Evolutionary conservation across 768 basidiomycete species (phyloP).

Genomic region (Tylopilus subfusipes): DNA sequence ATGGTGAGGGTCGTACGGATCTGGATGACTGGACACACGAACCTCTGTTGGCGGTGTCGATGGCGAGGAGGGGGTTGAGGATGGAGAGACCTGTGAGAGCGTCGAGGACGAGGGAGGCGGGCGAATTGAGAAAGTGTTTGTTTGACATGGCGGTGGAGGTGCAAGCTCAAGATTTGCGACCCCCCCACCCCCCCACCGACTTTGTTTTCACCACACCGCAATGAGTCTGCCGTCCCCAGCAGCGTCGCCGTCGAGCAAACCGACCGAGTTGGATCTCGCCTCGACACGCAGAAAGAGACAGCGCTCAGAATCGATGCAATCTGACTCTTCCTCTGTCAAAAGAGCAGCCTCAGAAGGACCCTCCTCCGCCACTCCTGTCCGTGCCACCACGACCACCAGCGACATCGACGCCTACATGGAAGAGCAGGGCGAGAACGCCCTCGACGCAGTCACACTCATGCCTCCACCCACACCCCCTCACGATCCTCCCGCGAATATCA

Average conservation of each 20-base stretch:
- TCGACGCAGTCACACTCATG: slow-evolving; percentile 17
- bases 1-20: neutral
- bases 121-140: slow-evolving; percentile 82
- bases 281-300: slow-evolving; percentile 57
- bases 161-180: neutral
- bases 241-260: slow-evolving; percentile 42
- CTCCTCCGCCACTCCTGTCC: slow-evolving; percentile 37
- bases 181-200: slow-evolving; percentile 2
- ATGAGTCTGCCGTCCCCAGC: slow-evolving; percentile 45
- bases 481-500: slow-evolving; percentile 24
- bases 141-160: too few relatives aligned
- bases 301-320: slow-evolving; percentile 73
- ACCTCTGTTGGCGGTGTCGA: slow-evolving; percentile 72
- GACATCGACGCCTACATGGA: slow-evolving; percentile 73
- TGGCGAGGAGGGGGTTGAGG: slow-evolving; percentile 64
- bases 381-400: slow-evolving; percentile 31
- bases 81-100: slow-evolving; percentile 71
- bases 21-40: neutral
- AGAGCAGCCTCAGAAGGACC: slow-evolving; percentile 72
- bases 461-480: slow-evolving; percentile 28
- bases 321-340: slow-evolving; percentile 73
- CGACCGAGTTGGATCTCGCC: slow-evolving; percentile 34
- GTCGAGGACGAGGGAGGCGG: slow-evolving; percentile 70
- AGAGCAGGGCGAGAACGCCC: slow-evolving; percentile 45
- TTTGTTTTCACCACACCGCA: slow-evolving; percentile 16